Conservation (phyloP, 257 asterid species). For the Perilla frutescens region DNA sequence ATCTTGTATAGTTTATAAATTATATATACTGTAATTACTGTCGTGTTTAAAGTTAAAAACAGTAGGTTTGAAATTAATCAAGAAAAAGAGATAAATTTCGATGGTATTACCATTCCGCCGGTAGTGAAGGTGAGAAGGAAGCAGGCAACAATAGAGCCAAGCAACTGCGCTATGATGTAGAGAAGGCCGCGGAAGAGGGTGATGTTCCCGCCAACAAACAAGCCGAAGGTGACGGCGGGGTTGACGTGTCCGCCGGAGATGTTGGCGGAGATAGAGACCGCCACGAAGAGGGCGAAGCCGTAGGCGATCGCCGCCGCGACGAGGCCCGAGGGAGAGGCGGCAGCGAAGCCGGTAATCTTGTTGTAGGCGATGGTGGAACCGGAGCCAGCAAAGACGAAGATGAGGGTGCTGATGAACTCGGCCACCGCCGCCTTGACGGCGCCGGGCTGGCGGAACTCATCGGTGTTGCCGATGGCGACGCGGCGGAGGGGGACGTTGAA, state of each 20-base stretch:
- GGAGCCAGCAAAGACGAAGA: slow-evolving; percentile 66
- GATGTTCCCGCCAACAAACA: slow-evolving; percentile 69
- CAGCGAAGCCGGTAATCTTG: slow-evolving; percentile 46
- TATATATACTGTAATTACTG: no score
- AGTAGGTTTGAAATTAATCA: no score
- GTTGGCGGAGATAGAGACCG: slow-evolving; percentile 52
- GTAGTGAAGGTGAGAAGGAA: slow-evolving; percentile 56
- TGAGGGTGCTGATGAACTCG: slow-evolving; percentile 61
- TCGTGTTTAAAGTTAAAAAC: no score
- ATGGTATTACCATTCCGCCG: slow-evolving; percentile 55
- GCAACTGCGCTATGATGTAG: slow-evolving; percentile 63
- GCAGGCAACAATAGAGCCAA: slow-evolving; percentile 67
- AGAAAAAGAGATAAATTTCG: no score
- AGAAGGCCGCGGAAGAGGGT: slow-evolving; percentile 64
- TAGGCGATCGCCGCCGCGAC: slow-evolving; percentile 60
- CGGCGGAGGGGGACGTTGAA: slow-evolving; percentile 55
- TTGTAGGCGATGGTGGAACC: slow-evolving; percentile 65
- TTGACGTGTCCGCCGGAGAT: slow-evolving; percentile 81
- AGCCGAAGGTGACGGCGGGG: slow-evolving; percentile 73
- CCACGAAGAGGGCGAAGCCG: slow-evolving; percentile 60
- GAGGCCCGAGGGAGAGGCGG: slow-evolving; percentile 51
- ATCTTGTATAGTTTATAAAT: not conserved
- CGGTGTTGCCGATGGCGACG: slow-evolving; percentile 50
- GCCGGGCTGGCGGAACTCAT: slow-evolving; percentile 57
- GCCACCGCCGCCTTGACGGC: slow-evolving; percentile 68